Base-by-base conservation (phyloP, 2,329 filamentous ascomycete genomes). In the Rutstroemia sp. region DNA sequence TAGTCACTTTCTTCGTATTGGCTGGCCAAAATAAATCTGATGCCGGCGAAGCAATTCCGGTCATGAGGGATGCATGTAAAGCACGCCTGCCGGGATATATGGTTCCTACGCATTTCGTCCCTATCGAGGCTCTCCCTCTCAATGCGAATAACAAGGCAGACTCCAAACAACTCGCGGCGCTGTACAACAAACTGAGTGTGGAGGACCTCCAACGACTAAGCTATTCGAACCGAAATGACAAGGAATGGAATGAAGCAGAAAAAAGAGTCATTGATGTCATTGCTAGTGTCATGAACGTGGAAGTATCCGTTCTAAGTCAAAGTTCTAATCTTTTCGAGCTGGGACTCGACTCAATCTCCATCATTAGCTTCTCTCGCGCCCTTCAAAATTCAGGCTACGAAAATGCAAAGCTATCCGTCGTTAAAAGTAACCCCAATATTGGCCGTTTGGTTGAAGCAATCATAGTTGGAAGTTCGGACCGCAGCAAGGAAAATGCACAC, bases 81-180 rank as follows among this genome's bases (percentile, higher is more conserved):
- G 74, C 80, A 2, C 82, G 77, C 21, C 77, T 96, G 3, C 88
- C 92, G 0, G 80, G 79, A 0, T 96, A 96, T 69, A 96, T 96
- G 92, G 81, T 96, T 2, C 92, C 92, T 0, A 92, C 90, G 0
- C 89, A 94, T 66, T 83, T 95, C 58, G 74, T 96, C 23, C 80
- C 80, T 3, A 72, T 96, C 7, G 79, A 83, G 0, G 77, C 74
- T 7, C 83, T 96, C 54, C 92, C 92, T 0, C 75, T 96, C 0
- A 95, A 90, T 1, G 75, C 88, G 6, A 96, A 96, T 70, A 96
- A 96, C 71, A 96, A 96, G 68, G 86, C 87, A 0, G 91, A 96
- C 65, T 77, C 79, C 6, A 92, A 87, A 65, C 75, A 77, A 38
- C 72, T 96, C 2, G 85, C 80, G 57, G 71, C 72, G 0, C 71